Base-by-base conservation (phyloP, 1,139 yeast genomes). In the Yamadazyma siamensis region DNA sequence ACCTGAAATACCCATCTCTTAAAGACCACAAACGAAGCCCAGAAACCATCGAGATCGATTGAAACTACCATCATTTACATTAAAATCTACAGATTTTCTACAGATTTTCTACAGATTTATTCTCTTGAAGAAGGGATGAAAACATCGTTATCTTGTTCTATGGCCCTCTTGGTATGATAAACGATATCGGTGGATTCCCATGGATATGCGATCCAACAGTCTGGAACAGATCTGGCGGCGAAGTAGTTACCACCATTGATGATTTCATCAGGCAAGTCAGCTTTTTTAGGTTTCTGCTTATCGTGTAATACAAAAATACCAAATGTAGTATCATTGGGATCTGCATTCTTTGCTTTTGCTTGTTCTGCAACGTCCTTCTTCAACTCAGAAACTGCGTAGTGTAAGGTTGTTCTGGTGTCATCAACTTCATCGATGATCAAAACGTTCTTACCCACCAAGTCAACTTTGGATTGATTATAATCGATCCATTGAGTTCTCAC, bases 401-500 rank as follows among this genome's bases (percentile, higher is more conserved):
- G 95, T 45, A 88, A 72, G 13, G 96, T 88, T 39, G 96, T 88
- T 71, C 96, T 80, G 30, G 96, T 87, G 56, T 88, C 96, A 58
- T 88, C 96, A 28, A 88, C 96, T 59, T 88, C 96, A 54, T 88
- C 96, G 38, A 88, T 91, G 50, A 88, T 84, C 53, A 87, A 65
- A 22, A 87, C 69, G 51, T 77, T 82, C 61, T 86, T 87, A 44
- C 94, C 94, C 31, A 86, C 81, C 45, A 86, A 71, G 38, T 78
- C 78, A 29, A 75, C 49, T 57, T 62, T 55, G 31, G 80, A 74
- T 53, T 78, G 82, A 50, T 74, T 67, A 60, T 87, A 88, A 59
- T 89, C 96, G 34, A 89, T 77, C 97, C 97, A 89, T 63, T 89
- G 97, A 31, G 95, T 85, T 62, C 96, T 80, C 27, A 86, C 81